These are phyloP conservation scores for Ceratocystis ficicola DNA, from an alignment of 2,329 filamentous ascomycete genomes.

Conservation along the genomic window DNA sequence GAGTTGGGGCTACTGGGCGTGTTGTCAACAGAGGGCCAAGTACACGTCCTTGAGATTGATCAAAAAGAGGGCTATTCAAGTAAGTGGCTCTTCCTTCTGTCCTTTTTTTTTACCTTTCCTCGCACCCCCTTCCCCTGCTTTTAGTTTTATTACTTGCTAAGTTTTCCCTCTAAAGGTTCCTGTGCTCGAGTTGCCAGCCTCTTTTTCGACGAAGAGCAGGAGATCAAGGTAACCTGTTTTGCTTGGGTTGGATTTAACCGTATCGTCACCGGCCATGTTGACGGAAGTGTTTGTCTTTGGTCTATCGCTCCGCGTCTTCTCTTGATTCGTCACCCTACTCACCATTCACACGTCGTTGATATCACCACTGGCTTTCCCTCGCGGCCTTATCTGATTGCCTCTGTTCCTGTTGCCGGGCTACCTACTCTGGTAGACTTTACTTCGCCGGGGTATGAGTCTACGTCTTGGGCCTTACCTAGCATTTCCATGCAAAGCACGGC, in stretches of 20 bases:
- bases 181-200: slow-evolving; percentile 36
- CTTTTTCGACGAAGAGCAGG: slow-evolving; percentile 36
- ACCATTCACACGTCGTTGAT: slow-evolving; percentile 43
- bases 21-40: slow-evolving; percentile 40
- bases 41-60: slow-evolving; percentile 37
- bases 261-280: slow-evolving; percentile 43
- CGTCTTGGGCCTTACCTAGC: slow-evolving; percentile 40
- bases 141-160: slow-evolving; percentile 11
- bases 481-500: slow-evolving; percentile 43
- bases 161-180: slow-evolving; percentile 30
- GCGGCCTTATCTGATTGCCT: slow-evolving; percentile 43
- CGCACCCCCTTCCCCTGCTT: not conserved
- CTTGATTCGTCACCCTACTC: slow-evolving; percentile 41
- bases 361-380: slow-evolving; percentile 46
- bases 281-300: slow-evolving; percentile 46
- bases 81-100: not conserved
- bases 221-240: slow-evolving; percentile 40
- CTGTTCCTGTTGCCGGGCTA: slow-evolving; percentile 43
- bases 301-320: slow-evolving; percentile 40
- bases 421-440: slow-evolving; percentile 42
- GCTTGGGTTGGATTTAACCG: slow-evolving; percentile 46
- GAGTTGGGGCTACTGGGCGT: slow-evolving; percentile 36
- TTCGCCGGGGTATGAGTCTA: slow-evolving; percentile 41
- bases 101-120: not conserved
- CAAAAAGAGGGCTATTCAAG: slow-evolving; percentile 26